Conservation (phyloP, 768 basidiomycete species). For the Hemileccinum impolitum region DNA sequence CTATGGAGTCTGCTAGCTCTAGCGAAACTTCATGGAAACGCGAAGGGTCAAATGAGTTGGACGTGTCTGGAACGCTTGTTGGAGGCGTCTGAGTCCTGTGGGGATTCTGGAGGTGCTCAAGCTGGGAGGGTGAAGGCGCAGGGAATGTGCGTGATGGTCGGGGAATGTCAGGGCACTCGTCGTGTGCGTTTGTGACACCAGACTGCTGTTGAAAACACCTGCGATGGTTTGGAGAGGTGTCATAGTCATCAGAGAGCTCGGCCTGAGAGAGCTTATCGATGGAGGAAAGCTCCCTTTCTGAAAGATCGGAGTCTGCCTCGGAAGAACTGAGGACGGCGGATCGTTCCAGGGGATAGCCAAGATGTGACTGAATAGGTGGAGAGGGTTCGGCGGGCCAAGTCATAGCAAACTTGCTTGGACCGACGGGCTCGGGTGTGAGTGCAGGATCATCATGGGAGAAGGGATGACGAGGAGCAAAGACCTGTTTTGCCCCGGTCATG, state of each 20-base stretch:
- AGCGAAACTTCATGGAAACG: conserved; percentile 69
- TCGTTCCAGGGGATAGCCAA: conserved; percentile 33
- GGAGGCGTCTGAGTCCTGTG: conserved; percentile 33
- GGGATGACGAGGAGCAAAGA: conserved; percentile 52
- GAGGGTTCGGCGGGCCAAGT: conserved; percentile 52
- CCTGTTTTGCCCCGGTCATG: conserved; percentile 32
- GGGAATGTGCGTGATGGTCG: conserved; percentile 76
- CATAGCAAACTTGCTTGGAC: conserved; percentile 57
- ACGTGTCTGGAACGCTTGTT: conserved; percentile 16
- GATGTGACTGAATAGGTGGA: conserved; percentile 37
- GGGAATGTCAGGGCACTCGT: conserved; percentile 36
- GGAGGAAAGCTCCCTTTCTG: conserved; percentile 41
- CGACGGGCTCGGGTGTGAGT: conserved; percentile 42
- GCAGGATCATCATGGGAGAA: conserved; percentile 39
- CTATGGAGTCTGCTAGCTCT: conserved; percentile 88
- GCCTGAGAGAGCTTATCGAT: conserved; percentile 30
- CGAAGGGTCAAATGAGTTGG: conserved; percentile 20
- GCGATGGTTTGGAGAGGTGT: conserved; percentile 24
- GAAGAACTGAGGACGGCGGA: conserved; percentile 44
- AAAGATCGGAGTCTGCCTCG: conserved; percentile 50
- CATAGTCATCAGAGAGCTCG: conserved; percentile 32
- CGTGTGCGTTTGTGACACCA: conserved; percentile 16
- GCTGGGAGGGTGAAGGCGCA: conserved; percentile 74
- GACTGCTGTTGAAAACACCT: conserved; percentile 24
- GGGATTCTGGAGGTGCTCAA: conserved; percentile 74